Evolutionary conservation across 2,329 filamentous ascomycete genomes (phyloP).

Genomic region (Aspergillus ustus): DNA sequence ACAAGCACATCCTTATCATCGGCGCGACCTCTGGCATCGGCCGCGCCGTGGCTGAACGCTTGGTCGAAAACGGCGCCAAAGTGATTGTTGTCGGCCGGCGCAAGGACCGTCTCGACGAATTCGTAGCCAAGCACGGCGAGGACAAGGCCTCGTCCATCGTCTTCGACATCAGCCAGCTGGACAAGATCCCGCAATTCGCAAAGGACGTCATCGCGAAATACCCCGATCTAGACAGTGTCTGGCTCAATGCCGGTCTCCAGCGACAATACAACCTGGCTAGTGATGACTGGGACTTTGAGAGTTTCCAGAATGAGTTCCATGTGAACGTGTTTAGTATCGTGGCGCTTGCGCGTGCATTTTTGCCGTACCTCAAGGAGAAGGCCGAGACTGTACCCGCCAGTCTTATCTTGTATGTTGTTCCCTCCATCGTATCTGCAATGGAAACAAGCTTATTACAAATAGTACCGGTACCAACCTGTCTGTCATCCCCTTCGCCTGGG

Average conservation of each 20-base stretch:
- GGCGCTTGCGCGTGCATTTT: conserved; percentile 7
- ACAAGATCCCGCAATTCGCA: conserved; percentile 49
- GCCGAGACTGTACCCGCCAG: background rate
- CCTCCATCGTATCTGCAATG: background rate
- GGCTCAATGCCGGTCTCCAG: conserved; percentile 54
- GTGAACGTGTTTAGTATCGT: conserved; percentile 9
- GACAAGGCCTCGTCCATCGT: conserved; percentile 46
- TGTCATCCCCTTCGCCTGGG: conserved; percentile 52
- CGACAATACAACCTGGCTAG: conserved; percentile 52
- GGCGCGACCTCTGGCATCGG: conserved; percentile 62
- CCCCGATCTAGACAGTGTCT: conserved; percentile 61
- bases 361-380: conserved; percentile 38
- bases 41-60: conserved; percentile 43
- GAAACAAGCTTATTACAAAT: background rate
- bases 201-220: conserved; percentile 31
- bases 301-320: conserved; percentile 45
- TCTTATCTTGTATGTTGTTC: conserved; percentile 7
- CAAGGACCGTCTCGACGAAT: conserved; percentile 54
- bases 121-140: conserved; percentile 51
- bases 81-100: conserved; percentile 63
- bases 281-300: conserved; percentile 45
- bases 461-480: conserved; percentile 52
- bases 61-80: conserved; percentile 45
- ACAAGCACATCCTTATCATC: conserved; percentile 61
- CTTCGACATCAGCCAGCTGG: conserved; percentile 55